A percentile compares a stretch with the other conserved stretches of the same genome.
These are phyloP conservation scores for Podospora fimiseda DNA, from an alignment of 495 filamentous ascomycete genomes.

Conservation along the genomic window DNA sequence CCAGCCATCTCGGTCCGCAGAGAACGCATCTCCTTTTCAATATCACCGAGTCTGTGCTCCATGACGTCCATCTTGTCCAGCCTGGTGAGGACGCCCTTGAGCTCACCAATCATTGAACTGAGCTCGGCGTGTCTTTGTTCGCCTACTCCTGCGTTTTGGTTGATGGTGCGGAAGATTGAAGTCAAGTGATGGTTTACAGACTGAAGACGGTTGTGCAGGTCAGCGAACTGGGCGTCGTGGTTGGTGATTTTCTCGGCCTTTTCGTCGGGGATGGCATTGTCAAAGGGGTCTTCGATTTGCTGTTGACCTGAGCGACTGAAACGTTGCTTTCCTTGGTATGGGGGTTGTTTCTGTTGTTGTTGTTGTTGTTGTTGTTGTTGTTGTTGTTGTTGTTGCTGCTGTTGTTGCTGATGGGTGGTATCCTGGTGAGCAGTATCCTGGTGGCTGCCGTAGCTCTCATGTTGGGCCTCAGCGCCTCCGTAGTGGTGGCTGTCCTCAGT, in stretches of 20 bases:
- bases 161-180: constrained; percentile 60
- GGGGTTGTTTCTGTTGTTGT: constrained; percentile 13
- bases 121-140: constrained; percentile 57
- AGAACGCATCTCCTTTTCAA: constrained; percentile 62
- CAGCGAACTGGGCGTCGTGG: constrained; percentile 63
- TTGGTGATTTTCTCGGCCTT: constrained; percentile 43
- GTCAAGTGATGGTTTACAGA: constrained; percentile 64
- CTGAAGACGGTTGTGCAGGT: constrained; percentile 77
- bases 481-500: constrained; percentile 38
- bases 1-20: constrained; percentile 39
- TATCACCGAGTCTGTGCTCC: constrained; percentile 47
- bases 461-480: constrained; percentile 28
- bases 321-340: not conserved
- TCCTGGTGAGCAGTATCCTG: constrained; percentile 15
- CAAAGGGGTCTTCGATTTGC: constrained; percentile 32
- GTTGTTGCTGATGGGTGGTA: constrained; percentile 25
- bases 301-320: constrained; percentile 21
- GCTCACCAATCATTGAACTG: constrained; percentile 32
- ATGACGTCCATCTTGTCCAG: constrained; percentile 35
- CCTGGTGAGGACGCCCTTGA: constrained; percentile 32
- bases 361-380: constrained; percentile 15
- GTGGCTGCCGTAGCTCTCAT: constrained; percentile 24
- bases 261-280: constrained; percentile 39
- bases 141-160: constrained; percentile 40
- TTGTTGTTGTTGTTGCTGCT: constrained; percentile 23